Evolutionary conservation across 2,329 filamentous ascomycete species (phyloP).

Genomic region (Tolypocladium inflatum): DNA sequence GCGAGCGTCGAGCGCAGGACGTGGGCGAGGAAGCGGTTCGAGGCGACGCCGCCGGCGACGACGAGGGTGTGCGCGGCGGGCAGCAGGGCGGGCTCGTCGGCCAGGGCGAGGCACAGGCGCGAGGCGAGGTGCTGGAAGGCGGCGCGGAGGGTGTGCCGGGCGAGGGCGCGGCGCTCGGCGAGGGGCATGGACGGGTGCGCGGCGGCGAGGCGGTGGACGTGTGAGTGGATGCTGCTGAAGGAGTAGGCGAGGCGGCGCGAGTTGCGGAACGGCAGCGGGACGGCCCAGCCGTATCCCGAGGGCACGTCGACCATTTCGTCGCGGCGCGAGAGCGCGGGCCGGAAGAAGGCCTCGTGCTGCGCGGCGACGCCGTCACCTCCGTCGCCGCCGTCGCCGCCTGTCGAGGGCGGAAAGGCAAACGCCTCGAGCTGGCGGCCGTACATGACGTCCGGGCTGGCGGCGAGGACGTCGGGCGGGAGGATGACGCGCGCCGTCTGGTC

Average conservation of each 20-base stretch:
- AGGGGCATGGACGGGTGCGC: constrained; percentile 32
- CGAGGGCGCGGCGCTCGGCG: constrained; percentile 59
- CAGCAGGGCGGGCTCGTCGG: constrained; percentile 17
- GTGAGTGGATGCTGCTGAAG: constrained; percentile 59
- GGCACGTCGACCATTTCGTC: constrained; percentile 42
- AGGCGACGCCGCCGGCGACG: constrained; percentile 82
- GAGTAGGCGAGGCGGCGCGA: constrained; percentile 55
- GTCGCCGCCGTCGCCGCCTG: background rate
- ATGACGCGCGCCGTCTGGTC: constrained; percentile 79
- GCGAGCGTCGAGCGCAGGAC: constrained; percentile 51
- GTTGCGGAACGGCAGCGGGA: constrained; percentile 57
- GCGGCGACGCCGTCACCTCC: constrained; percentile 4
- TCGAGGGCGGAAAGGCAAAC: constrained; percentile 58
- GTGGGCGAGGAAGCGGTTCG: constrained; percentile 68
- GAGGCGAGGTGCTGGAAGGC: constrained; percentile 82
- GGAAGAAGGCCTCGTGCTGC: constrained; percentile 40
- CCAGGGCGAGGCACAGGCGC: constrained; percentile 60
- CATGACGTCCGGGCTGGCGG: constrained; percentile 52
- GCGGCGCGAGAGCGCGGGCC: constrained; percentile 44
- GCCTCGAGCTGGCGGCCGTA: constrained; percentile 72
- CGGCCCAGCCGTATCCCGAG: constrained; percentile 45
- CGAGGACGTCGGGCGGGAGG: constrained; percentile 52
- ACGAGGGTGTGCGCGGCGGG: constrained; percentile 52
- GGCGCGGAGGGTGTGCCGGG: constrained; percentile 64
- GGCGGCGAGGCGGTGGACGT: constrained; percentile 34